Conservation (phyloP, 169 alveolate genomes). For the Cryptosporidium baileyi region DNA sequence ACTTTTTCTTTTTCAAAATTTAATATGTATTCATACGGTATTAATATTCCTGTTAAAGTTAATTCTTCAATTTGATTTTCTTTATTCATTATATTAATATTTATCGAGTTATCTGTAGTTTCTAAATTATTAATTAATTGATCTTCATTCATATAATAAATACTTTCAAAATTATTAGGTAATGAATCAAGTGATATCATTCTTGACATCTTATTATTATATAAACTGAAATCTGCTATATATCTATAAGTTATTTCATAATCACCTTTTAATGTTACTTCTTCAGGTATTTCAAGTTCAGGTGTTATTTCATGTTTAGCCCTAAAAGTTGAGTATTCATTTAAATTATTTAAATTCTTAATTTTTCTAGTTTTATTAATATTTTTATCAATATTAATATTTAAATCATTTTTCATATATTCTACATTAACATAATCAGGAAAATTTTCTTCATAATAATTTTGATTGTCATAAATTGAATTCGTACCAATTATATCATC, state of each 20-base stretch:
- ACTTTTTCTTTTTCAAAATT: conserved; percentile 27
- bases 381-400: too few species aligned
- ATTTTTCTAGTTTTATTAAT: too few species aligned
- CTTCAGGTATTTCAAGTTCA: conserved; percentile 48
- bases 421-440: too few species aligned
- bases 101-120: background rate
- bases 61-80: conserved; percentile 4
- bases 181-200: conserved; percentile 40
- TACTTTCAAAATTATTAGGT: conserved; percentile 41
- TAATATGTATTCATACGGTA: conserved; percentile 16
- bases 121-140: conserved; percentile 5
- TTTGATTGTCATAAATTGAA: too few species aligned
- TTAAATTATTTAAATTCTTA: too few species aligned
- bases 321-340: too few species aligned
- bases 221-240: conserved; percentile 43
- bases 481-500: background rate
- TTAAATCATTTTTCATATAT: too few species aligned
- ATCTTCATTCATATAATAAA: conserved; percentile 6
- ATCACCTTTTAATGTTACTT: conserved; percentile 30
- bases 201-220: conserved; percentile 45
- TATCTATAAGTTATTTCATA: conserved; percentile 26
- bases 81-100: background rate
- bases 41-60: conserved; percentile 15
- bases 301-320: conserved; percentile 30
- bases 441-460: too few species aligned